Base-by-base conservation (phyloP, 2,329 filamentous ascomycete species). In the Phaeoacremonium minimum region DNA sequence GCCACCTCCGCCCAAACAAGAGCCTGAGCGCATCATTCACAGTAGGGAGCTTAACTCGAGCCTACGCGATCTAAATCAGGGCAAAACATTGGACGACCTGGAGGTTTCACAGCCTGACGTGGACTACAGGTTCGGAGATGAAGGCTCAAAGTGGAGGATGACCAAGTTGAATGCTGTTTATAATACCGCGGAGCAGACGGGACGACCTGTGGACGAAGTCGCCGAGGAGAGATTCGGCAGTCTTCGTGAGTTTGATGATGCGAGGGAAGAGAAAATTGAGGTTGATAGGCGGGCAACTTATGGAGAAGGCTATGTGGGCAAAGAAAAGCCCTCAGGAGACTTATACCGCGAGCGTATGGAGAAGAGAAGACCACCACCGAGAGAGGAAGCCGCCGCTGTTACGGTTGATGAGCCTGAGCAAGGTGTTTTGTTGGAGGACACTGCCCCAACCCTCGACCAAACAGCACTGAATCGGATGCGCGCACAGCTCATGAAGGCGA, bases 401-500 rank as follows among this genome's bases (percentile, higher is more conserved):
- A 46, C 57, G 18, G 46, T 57, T 14, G 39, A 61, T 38, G 40
- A 55, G 41, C 64, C 61, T 2, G 55, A 61, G 14, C 80, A 87
- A 51, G 78, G 77, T 12, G 58, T 73, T 20, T 52, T 75, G 15
- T 71, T 87, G 4, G 74, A 82, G n/a, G 66, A 73, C 20, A 29
- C 54, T 60, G 33, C 62, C 65, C 17, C 55, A 68, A 66, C 71
- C 14, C 63, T 94, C 15, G 86, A 95, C 49, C 80, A 85, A 52
- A 93, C 87, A 0, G 71, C 82, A 0, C 69, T 98, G 37, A 98
- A 98, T 61, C 82, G 87, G 42, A 75, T 98, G 33, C 90, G 91
- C 46, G 93, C 93, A 0, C 85, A 93, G 52, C 83, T 97, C 71
- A 91, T 98, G 85, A 96, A 94, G 57, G 93, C 93, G 5, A 95